These are phyloP conservation scores for Lipomyces orientalis DNA, from an alignment of 805 yeast species.

Conservation along the genomic window DNA sequence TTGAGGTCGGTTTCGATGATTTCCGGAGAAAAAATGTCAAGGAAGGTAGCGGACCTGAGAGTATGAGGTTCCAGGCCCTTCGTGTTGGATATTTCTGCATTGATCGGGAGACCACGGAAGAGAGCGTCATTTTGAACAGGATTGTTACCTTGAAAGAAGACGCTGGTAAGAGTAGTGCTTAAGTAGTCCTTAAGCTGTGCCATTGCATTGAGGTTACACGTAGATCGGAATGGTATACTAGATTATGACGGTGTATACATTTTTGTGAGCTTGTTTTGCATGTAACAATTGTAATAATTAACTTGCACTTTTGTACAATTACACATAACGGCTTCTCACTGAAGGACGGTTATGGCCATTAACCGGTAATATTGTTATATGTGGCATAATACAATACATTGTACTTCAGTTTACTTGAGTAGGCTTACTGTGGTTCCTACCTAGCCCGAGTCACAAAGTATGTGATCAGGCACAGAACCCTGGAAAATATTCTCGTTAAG, in stretches of 20 bases:
- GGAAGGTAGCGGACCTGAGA: constrained; percentile 65
- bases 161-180: constrained; percentile 15
- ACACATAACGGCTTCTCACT: neutral
- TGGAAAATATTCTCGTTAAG: neutral
- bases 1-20: constrained; percentile 78
- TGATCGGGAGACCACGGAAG: constrained; percentile 74
- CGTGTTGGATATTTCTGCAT: constrained; percentile 95
- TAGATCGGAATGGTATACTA: neutral
- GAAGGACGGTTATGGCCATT: neutral
- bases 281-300: neutral
- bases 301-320: neutral
- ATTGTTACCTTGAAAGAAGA: constrained; percentile 94
- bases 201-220: neutral
- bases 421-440: neutral
- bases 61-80: constrained; percentile 97
- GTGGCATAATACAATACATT: neutral
- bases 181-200: neutral
- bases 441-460: neutral
- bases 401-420: too few species aligned
- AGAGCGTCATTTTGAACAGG: constrained; percentile 76
- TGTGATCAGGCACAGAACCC: neutral
- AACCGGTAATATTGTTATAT: neutral
- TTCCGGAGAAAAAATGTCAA: constrained; percentile 65
- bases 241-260: neutral
- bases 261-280: neutral